Conservation (phyloP, 2,329 filamentous ascomycete species). For the Trichoderma sp. region DNA sequence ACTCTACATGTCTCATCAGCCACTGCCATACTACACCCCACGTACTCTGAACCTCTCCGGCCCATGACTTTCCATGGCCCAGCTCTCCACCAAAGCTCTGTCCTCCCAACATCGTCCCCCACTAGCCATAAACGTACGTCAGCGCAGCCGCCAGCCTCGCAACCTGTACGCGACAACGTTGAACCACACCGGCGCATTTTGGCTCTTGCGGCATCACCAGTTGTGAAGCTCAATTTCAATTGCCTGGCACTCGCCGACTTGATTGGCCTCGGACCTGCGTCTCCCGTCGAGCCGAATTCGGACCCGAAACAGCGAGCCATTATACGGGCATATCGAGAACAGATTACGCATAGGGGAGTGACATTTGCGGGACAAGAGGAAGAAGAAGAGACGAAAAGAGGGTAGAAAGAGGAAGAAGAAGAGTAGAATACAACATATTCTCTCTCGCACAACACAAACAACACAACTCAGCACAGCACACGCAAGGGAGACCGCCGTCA, state of each 20-base stretch:
- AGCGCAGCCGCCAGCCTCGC: conserved; percentile 29
- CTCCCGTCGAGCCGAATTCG: not conserved
- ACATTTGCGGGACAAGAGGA: not conserved
- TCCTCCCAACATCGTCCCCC: conserved; percentile 4
- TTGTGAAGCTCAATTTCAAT: conserved; percentile 18
- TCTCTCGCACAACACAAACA: not conserved
- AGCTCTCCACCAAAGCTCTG: conserved; percentile 22
- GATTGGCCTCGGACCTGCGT: conserved; percentile 1
- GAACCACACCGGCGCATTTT: conserved; percentile 3
- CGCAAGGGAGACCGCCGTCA: conserved; percentile 40
- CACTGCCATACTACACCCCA: not conserved
- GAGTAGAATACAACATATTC: conserved; percentile 7
- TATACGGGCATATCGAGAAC: not conserved
- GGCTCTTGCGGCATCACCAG: not conserved
- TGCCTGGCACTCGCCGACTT: not conserved
- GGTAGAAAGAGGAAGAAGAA: not conserved
- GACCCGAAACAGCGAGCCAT: conserved; percentile 5
- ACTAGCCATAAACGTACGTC: conserved; percentile 34
- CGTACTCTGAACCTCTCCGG: conserved; percentile 9
- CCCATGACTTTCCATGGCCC: not conserved
- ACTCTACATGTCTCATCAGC: not conserved
- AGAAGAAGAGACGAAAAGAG: not conserved
- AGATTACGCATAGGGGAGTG: not conserved
- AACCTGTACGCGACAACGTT: conserved; percentile 11
- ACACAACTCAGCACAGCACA: not conserved